Evolutionary conservation across 2,329 filamentous ascomycete genomes (phyloP).

Genomic region (Davidsoniella virescens): DNA sequence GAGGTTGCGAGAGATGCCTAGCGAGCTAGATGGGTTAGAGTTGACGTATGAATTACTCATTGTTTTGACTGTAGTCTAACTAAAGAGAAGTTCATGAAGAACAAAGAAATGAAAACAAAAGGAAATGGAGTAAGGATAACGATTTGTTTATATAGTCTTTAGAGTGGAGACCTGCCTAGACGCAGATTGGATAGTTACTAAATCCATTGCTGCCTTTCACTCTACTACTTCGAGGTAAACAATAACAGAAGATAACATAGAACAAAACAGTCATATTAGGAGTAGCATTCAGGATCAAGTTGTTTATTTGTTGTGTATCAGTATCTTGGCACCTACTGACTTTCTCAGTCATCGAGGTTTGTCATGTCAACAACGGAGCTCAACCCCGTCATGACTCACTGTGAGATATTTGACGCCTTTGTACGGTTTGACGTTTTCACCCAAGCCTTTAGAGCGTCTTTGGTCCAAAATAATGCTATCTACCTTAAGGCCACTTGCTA

Average conservation of each 20-base stretch:
- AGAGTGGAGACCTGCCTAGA: too few species aligned
- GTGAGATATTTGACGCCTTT: constrained; percentile 98
- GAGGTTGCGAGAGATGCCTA: too few species aligned
- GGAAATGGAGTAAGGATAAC: too few species aligned
- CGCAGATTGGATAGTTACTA: not conserved
- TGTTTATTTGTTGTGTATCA: too few species aligned
- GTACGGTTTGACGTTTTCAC: constrained; percentile 81
- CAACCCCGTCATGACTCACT: constrained; percentile 46
- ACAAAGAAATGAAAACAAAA: too few species aligned
- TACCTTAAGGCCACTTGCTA: constrained; percentile 50
- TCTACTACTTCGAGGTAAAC: too few species aligned
- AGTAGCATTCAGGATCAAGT: too few species aligned
- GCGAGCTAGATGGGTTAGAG: too few species aligned
- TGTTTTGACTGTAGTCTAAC: too few species aligned
- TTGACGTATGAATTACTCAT: too few species aligned
- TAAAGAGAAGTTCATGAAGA: too few species aligned
- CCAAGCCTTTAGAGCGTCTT: constrained; percentile 72
- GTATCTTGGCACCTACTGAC: not conserved
- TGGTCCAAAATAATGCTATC: constrained; percentile 52
- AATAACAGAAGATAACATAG: not conserved
- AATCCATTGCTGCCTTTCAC: not conserved
- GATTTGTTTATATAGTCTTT: too few species aligned
- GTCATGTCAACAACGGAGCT: constrained; percentile 37
- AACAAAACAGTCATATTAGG: not conserved
- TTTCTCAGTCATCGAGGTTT: not conserved